Evolutionary conservation across 2,329 filamentous ascomycete species (phyloP), one percentile per base, ranked within the genome.

Genomic region (Sporothrix curviconia): DNA sequence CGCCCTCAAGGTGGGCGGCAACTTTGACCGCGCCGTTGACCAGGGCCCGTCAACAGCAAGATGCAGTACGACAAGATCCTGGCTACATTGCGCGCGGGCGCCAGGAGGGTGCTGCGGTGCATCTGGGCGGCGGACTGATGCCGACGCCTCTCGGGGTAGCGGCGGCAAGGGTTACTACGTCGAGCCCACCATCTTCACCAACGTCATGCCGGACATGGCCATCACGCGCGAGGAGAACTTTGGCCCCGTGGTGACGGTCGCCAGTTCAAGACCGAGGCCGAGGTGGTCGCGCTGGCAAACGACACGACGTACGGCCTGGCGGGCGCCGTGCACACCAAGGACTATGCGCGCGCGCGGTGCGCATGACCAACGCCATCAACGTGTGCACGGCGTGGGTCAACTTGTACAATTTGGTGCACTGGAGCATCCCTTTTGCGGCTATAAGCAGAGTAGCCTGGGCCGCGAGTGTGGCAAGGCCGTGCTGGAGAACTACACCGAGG

Each of bases 191-290:
- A 87, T 94, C 71, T 91, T 94, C 73, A 80, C 84, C 66, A 84
- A 90, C 72, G 89, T 94, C 25, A 92, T 85, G 56, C 80, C 84
- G 5, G 78, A 87, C 64, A 94, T 94, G 89, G 81, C 80, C 64
- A 94, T 89, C 79, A 94, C 94, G 77, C 83, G 75, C 60, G 86
- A 94, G 72, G 89, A 94, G 73, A 90, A 94, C 68, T 94, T 94
- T 63, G 89, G 89, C 2, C 89, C 89, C 2, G 89, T 94, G 11
- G 80, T 94, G n/a, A 87, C 92, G 56, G 91, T 87, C 75, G 76
- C 92, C 62, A 89, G 66, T 86, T 87, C 17, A 81, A 86, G 42
- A 89, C 86, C 7, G 80, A 92, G 57, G 87, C 92, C 67, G 87
- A 90, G 54, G 89, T 89, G 36, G 85, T 94, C 65, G 82, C 87